Evolutionary conservation across 2,329 filamentous ascomycete genomes (phyloP).

Genomic region (Alternaria sp.): DNA sequence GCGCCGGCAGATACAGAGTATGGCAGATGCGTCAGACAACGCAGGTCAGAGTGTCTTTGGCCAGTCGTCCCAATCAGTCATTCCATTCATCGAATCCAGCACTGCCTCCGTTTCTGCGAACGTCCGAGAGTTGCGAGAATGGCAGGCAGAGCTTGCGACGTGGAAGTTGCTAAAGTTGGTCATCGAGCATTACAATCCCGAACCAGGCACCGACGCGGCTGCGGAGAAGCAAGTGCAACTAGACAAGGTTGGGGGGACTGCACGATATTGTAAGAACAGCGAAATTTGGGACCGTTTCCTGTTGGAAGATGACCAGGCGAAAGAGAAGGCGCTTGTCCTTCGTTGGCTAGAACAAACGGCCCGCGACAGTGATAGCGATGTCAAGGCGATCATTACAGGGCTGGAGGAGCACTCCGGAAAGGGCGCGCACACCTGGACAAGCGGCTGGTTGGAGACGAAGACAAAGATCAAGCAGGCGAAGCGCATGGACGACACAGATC

Average conservation of each 20-base stretch:
- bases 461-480: constrained; percentile 91
- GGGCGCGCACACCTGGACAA: constrained; percentile 70
- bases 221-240: constrained; percentile 47
- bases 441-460: constrained; percentile 92
- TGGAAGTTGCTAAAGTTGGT: constrained; percentile 86
- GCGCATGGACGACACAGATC: constrained; percentile 65
- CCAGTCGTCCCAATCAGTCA: constrained; percentile 29
- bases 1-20: constrained; percentile 45
- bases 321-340: constrained; percentile 80
- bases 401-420: constrained; percentile 75
- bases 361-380: constrained; percentile 70
- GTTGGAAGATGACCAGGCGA: constrained; percentile 73
- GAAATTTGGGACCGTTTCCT: constrained; percentile 79
- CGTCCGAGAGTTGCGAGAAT: constrained; percentile 65
- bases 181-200: constrained; percentile 70
- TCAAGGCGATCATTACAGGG: constrained; percentile 78
- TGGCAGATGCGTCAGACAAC: constrained; percentile 34
- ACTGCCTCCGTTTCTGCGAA: constrained; percentile 43
- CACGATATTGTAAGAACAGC: constrained; percentile 65
- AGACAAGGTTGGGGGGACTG: constrained; percentile 41
- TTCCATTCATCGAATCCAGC: constrained; percentile 28
- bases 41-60: constrained; percentile 26
- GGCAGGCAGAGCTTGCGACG: constrained; percentile 85
- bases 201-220: constrained; percentile 44
- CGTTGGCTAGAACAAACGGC: constrained; percentile 87